Evolutionary conservation across 208 protist species (phyloP), one percentile per base, ranked within the genome.

Genomic region (Wallacemonas sp.): DNA sequence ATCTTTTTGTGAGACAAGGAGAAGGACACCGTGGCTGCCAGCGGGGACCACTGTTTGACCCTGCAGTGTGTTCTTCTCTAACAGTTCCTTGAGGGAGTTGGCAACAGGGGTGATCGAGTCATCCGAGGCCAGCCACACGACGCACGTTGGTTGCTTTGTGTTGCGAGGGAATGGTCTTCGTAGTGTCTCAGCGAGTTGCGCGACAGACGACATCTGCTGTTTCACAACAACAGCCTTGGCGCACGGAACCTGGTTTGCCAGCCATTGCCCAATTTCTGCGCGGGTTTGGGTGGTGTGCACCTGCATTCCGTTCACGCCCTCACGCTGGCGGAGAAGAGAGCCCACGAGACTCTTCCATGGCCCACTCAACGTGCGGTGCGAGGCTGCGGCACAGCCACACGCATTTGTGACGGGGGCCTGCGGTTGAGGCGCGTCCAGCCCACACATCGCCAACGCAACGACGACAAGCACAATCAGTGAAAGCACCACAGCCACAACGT

Each of bases 61-160:
- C n/a, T 72, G 68, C 52, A 93, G 60, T 0, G 78, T 61, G 49
- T 87, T 88, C 46, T 88, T 79, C 54, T 93, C 87, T 1, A 93
- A 34, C 6, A 93, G 70, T 65, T 90, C 83, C 71, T 90, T 90
- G 16, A 93, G 55, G 2, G 87, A 60, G 48, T 80, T 81, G 9
- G 66, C 79, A 14, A 83, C 74, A 27, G 8, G 24, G 2, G 41
- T 57, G 12, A 93, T 21, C 2, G 77, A 52, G 1, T 68, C 61
- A 0, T 78, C 63, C 1, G 73, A 57, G 4, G 77, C 71, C 5
- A 90, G 55, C 87, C 87, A 93, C 61, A 88, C 69, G 27, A 83
- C 60, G 52, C 87, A 90, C 16, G 55, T 58, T 3, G 17, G 21
- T 4, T 55, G 21, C 0, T 58, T 41, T 29, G 49, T 36, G 58